These are phyloP conservation scores for Rutstroemia sp. DNA, from an alignment of 2,329 filamentous ascomycete genomes.

Conservation along the genomic window DNA sequence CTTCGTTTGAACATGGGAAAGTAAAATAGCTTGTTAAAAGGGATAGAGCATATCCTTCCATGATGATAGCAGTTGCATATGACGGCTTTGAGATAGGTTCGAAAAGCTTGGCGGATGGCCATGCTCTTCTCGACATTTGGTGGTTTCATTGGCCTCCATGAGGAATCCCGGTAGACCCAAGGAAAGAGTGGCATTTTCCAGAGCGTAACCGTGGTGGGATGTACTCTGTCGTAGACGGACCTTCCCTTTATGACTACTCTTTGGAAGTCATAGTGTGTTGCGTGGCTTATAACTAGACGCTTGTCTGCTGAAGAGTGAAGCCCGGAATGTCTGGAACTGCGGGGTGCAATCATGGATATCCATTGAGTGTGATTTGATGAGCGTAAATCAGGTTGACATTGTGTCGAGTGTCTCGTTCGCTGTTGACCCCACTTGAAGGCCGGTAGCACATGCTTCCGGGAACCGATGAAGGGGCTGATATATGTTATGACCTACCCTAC, in stretches of 20 bases:
- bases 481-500: too few species aligned
- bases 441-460: too few species aligned
- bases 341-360: too few species aligned
- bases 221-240: not conserved
- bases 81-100: conserved; percentile 80
- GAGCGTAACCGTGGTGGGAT: conserved; percentile 7
- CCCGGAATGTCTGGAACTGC: too few species aligned
- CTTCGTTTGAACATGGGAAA: conserved; percentile 30
- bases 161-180: conserved; percentile 9
- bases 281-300: too few species aligned
- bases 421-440: too few species aligned
- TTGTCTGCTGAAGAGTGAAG: too few species aligned
- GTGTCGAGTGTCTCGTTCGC: too few species aligned
- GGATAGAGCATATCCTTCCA: conserved; percentile 79
- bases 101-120: conserved; percentile 54
- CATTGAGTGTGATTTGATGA: too few species aligned
- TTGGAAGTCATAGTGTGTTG: not conserved
- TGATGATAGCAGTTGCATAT: conserved; percentile 82
- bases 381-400: too few species aligned
- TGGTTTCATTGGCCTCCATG: conserved; percentile 19
- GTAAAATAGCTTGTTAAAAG: conserved; percentile 26
- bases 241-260: not conserved
- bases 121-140: conserved; percentile 17
- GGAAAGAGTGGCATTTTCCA: conserved; percentile 13
- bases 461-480: too few species aligned